These are phyloP conservation scores for Phoenix dactylifera DNA, from an alignment of 176 grass and related monocot species.

Conservation along the genomic window DNA sequence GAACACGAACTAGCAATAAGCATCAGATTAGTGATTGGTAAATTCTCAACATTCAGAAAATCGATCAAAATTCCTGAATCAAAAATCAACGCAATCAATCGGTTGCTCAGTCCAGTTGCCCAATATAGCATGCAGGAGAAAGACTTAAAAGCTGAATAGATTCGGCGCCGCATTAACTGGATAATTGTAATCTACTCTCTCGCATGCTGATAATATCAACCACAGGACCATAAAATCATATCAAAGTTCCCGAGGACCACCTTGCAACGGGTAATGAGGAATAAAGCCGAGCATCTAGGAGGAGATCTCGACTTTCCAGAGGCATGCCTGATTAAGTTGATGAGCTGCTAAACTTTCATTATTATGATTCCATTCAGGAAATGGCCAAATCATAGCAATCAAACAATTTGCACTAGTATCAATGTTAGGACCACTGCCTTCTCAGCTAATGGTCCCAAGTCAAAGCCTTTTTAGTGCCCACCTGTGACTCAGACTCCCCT, in stretches of 20 bases:
- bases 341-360: not conserved
- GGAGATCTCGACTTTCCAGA: not conserved
- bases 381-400: slow-evolving; percentile 7
- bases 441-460: slow-evolving; percentile 3
- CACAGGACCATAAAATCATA: not conserved
- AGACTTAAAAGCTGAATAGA: too few relatives aligned
- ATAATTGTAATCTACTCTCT: not conserved
- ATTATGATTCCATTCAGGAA: not conserved
- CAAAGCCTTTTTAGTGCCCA: too few relatives aligned
- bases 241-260: not conserved
- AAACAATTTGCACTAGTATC: not conserved
- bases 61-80: too few relatives aligned
- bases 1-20: too few relatives aligned
- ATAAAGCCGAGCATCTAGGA: slow-evolving; percentile 5
- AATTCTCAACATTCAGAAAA: too few relatives aligned
- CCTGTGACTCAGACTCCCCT: too few relatives aligned
- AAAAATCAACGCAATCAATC: too few relatives aligned
- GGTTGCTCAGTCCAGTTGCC: too few relatives aligned
- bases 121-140: too few relatives aligned
- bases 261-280: not conserved
- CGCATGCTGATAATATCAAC: too few relatives aligned
- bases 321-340: not conserved
- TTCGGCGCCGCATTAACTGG: not conserved
- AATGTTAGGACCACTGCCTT: slow-evolving; percentile 10
- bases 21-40: too few relatives aligned